Base-by-base conservation (phyloP, 371 early-diverging fungal species). In the Saksenaea oblongispora region DNA sequence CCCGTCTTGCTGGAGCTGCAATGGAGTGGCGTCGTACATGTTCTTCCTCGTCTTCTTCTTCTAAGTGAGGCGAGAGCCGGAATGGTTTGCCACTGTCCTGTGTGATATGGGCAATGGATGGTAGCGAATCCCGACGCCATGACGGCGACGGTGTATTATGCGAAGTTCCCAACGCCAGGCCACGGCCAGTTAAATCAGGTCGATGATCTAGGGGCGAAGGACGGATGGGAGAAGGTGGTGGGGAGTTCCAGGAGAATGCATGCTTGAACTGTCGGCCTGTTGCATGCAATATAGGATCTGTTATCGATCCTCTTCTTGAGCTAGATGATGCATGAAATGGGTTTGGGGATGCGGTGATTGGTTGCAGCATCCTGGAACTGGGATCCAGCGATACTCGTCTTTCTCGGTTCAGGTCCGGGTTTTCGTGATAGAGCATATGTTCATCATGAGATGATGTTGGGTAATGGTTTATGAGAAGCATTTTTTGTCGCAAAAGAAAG, bases 181-280 rank as follows among this genome's bases (percentile, higher is more conserved):
- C 34, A 31, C 71, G 62, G 1, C 71, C 71, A 26, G 65, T 68
- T 34, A 72, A 56, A 58, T 72, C 72, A 53, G 69, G 72, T 11
- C 72, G 54, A 65, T 72, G 72, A 22, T 72, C 72, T 36, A 72
- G 54, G 9, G 72, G 69, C 39, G 69, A 65, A 41, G 72, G 72
- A 3, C 55, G 53, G 18, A 54, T 54, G 47, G 51, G 58, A 26
- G 58, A 59, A 59, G 54, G 42, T n/a, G 65, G 59, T n/a, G 59
- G 65, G 15, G 65, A 65, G n/a, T 31, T 31, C 31, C 31, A 31
- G 31, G 31, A 31, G 31, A 31, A 31, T 31, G 31, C 31, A 31
- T 31, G 31, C 31, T 31, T 31, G 31, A 31, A 31, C 2, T 2
- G 31, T 31, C 31, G 31, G 31, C 31, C 31, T 31, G 58, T 13